Percentiles rank a stretch among this genome's conserved stretches.
These are phyloP conservation scores for Tulasnella sp. DNA, from an alignment of 768 basidiomycete genomes.

Conservation along the genomic window DNA sequence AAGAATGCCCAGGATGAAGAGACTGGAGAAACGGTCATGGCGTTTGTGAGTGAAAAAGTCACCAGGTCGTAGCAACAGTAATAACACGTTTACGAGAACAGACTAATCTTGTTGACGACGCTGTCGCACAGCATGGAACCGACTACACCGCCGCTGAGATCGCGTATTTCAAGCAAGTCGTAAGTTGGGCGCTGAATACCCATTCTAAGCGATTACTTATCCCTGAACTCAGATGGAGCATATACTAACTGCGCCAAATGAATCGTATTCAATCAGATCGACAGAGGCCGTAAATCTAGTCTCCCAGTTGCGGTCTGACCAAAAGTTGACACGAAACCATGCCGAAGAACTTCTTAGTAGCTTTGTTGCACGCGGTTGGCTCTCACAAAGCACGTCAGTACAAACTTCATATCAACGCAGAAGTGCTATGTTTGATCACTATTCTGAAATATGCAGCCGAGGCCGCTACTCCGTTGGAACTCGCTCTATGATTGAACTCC, in stretches of 20 bases:
- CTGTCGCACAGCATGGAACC: constrained; percentile 71
- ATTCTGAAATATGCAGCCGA: constrained; percentile 19
- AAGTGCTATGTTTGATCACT: not conserved
- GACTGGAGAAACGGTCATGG: constrained; percentile 50
- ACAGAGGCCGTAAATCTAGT: constrained; percentile 64
- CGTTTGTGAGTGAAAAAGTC: constrained; percentile 44
- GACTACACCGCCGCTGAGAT: constrained; percentile 72
- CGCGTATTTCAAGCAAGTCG: constrained; percentile 70
- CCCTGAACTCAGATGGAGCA: constrained; percentile 53
- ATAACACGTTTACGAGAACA: no score
- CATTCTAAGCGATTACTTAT: not conserved
- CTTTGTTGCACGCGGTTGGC: constrained; percentile 76
- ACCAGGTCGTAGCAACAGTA: no score
- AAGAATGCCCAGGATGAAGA: constrained; percentile 48
- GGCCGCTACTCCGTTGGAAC: constrained; percentile 66
- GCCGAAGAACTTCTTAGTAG: constrained; percentile 59
- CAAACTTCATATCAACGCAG: not conserved
- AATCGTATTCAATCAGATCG: constrained; percentile 64
- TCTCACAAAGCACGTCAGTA: constrained; percentile 56
- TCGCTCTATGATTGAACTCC: constrained; percentile 61
- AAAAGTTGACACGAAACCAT: constrained; percentile 59
- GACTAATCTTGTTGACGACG: constrained; percentile 73
- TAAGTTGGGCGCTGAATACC: constrained; percentile 28
- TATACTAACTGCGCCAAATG: constrained; percentile 68
- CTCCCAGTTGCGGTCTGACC: constrained; percentile 35